Evolutionary conservation across 148 eudicot species (phyloP), one percentile per base, ranked within the genome.

Genomic region (Vaccinium darrowii): DNA sequence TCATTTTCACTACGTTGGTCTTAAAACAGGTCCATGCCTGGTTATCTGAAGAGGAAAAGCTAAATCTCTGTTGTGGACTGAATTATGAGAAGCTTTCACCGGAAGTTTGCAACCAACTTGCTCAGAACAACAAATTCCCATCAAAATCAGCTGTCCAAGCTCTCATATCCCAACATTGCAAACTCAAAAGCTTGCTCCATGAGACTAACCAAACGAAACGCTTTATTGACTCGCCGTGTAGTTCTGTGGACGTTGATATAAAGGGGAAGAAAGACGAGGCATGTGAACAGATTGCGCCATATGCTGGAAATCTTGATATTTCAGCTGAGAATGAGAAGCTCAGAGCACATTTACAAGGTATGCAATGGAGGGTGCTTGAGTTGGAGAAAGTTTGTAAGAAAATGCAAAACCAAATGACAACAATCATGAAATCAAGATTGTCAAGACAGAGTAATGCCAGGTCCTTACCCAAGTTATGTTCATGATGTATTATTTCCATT

Each of bases 341-440:
- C n/a, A 89, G 81, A 79, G 88, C 89, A 77, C 91, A 92, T 76
- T 82, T 94, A 58, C 92, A 91, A 81, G 92, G 94, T 49, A 93
- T 94, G 98, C 94, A 93, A 49, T 88, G 90, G 81, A 89, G 97
- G 81, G 98, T 95, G 57, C 67, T 88, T 49, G 94, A 95, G 86
- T 83, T 95, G 88, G 98, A 94, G 86, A 91, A 93, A 83, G 90
- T 88, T 81, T 95, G 98, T 72, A 83, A 79, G 86, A 92, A 91
- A 84, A 94, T 95, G 97, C 93, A 95, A 84, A 72, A 72, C 75
- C 97, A 94, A 79, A 93, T 94, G 94, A 81, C 90, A 21, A 95
- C 93, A 83, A 91, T 94, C 86, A 87, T 67, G 86, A 95, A 89
- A 89, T 88, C 93, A 74, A 92, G 87, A 89, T 69, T 89, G 80